These are phyloP conservation scores for Cordyceps farinosa DNA, from an alignment of 2,329 filamentous ascomycete genomes.

Conservation along the genomic window DNA sequence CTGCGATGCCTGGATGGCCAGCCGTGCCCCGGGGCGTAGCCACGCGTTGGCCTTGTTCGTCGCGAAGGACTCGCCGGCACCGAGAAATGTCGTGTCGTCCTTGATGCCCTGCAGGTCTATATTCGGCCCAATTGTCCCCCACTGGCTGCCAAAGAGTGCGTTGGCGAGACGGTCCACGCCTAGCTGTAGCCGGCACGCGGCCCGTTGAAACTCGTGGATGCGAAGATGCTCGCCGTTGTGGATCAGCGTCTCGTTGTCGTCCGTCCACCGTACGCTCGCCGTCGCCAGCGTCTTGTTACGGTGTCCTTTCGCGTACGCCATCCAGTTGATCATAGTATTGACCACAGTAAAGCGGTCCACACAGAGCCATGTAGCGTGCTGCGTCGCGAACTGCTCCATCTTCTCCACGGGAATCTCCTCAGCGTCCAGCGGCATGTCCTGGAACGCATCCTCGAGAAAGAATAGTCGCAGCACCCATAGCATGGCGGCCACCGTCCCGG, in stretches of 20 bases:
- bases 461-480: slow-evolving; percentile 18
- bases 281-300: slow-evolving; percentile 15
- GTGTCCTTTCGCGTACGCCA: slow-evolving; percentile 18
- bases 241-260: slow-evolving; percentile 16
- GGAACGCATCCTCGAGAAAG: slow-evolving; percentile 17
- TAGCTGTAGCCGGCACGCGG: slow-evolving; percentile 1
- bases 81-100: slow-evolving; percentile 15
- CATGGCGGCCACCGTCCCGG: slow-evolving; percentile 12
- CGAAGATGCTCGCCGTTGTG: slow-evolving; percentile 16
- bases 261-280: slow-evolving; percentile 18
- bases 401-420: slow-evolving; percentile 14
- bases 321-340: slow-evolving; percentile 19
- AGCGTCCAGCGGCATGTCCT: neutral
- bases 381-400: slow-evolving; percentile 11
- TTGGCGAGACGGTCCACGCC: slow-evolving; percentile 11
- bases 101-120: slow-evolving; percentile 15
- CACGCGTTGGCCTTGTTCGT: slow-evolving; percentile 18
- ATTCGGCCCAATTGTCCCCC: slow-evolving; percentile 6
- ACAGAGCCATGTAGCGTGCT: slow-evolving; percentile 17
- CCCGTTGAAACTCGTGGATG: slow-evolving; percentile 11
- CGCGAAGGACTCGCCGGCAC: slow-evolving; percentile 18
- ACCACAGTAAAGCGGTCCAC: slow-evolving; percentile 16
- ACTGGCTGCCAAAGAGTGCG: slow-evolving; percentile 13
- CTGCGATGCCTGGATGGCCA: slow-evolving; percentile 10
- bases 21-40: slow-evolving; percentile 13